Percentiles rank a stretch among this genome's conserved stretches.
Evolutionary conservation across 805 yeast genomes (phyloP).

Genomic region (Lipomyces starkeyi): DNA sequence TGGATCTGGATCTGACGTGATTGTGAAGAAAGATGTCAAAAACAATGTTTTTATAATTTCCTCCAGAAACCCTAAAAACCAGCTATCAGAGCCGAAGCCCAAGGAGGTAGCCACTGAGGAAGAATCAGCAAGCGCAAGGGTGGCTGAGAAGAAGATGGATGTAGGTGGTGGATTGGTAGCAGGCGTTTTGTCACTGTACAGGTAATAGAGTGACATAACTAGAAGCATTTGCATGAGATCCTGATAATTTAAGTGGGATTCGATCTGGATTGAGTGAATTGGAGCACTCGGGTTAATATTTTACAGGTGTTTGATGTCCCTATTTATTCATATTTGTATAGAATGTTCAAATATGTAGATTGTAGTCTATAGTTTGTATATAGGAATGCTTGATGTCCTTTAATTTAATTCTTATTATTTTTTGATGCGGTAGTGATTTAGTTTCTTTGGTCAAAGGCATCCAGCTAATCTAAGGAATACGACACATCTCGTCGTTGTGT

Average conservation of each 20-base stretch:
- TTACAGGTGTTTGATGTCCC: neutral
- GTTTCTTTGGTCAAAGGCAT: too few species aligned
- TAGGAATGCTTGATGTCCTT: neutral
- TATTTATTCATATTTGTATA: neutral
- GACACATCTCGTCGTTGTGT: too few species aligned
- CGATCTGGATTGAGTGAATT: neutral
- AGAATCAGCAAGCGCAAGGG: neutral
- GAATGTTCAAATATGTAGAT: neutral
- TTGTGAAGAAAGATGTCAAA: neutral
- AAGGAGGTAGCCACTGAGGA: neutral
- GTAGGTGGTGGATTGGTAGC: neutral
- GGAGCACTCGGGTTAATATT: neutral
- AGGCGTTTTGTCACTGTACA: slow-evolving; percentile 1
- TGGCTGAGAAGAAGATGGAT: neutral
- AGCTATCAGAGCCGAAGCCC: too few species aligned
- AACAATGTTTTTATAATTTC: neutral
- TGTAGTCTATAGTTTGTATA: neutral
- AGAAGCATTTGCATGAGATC: neutral
- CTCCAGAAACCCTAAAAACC: neutral
- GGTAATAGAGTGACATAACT: neutral
- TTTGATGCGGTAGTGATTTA: too few species aligned
- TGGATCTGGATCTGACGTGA: neutral
- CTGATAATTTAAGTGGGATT: neutral
- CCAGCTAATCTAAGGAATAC: too few species aligned
- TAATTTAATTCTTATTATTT: neutral